Evolutionary conservation across 2,329 filamentous ascomycete species (phyloP).

Genomic region (Hypomyces rosellus): DNA sequence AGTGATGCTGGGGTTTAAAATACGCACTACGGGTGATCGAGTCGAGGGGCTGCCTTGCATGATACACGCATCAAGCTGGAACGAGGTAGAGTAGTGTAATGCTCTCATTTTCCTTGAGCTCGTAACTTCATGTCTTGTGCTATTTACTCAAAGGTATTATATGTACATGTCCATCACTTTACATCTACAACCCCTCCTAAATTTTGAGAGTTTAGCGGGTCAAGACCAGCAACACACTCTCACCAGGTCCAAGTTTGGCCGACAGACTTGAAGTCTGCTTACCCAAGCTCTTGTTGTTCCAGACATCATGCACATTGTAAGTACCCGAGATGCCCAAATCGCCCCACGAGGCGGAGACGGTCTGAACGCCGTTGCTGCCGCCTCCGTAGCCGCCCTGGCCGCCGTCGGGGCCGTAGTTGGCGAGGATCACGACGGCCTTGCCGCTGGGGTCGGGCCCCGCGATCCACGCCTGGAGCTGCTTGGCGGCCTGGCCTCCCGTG

Average conservation of each 20-base stretch:
- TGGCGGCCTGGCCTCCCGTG: constrained; percentile 13
- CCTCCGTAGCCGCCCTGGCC: constrained; percentile 15
- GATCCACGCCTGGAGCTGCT: constrained; percentile 18
- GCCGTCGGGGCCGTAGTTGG: constrained; percentile 16
- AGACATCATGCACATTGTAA: constrained; percentile 13
- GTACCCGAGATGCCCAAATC: constrained; percentile 12
- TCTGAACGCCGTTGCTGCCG: constrained; percentile 5
- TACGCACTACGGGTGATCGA: neutral
- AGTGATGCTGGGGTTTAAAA: neutral
- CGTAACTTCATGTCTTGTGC: no score
- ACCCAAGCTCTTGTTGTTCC: constrained; percentile 12
- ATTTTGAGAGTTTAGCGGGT: neutral
- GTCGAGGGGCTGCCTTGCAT: no score
- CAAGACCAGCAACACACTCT: constrained; percentile 10
- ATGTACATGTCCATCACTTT: no score
- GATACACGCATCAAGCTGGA: no score
- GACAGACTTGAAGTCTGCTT: constrained; percentile 2
- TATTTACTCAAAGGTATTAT: no score
- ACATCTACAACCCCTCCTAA: no score
- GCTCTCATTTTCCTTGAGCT: no score
- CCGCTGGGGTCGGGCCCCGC: constrained; percentile 12
- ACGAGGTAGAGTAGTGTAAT: no score
- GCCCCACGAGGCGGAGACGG: constrained; percentile 12
- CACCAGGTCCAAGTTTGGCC: constrained; percentile 7
- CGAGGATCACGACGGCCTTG: constrained; percentile 14